A percentile compares a stretch with the other conserved stretches of the same genome.
Conservation (phyloP, 108 stramenopile genomes). For the Cyclotella kingstonii region DNA sequence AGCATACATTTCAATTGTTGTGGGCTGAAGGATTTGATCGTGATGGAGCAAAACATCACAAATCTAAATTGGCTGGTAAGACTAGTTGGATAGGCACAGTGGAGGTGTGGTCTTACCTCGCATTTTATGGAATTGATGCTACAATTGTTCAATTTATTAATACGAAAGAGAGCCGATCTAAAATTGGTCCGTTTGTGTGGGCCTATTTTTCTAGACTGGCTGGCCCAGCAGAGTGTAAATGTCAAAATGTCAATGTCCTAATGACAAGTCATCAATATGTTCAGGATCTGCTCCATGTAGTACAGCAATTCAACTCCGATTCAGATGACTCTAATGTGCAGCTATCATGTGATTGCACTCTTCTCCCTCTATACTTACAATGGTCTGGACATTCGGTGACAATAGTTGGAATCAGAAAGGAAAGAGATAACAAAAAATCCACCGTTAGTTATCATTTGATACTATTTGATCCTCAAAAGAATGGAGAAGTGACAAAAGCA, state of each 20-base stretch:
- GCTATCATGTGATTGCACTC: slow-evolving; percentile 29
- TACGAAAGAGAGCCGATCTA: slow-evolving; percentile 43
- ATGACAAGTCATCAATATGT: slow-evolving; percentile 23
- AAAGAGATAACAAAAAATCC: not conserved
- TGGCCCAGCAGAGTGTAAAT: slow-evolving; percentile 16
- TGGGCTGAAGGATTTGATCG: slow-evolving; percentile 75
- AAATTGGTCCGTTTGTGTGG: slow-evolving; percentile 52
- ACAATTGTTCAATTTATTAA: slow-evolving; percentile 77
- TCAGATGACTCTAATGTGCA: not conserved
- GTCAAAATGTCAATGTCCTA: not conserved
- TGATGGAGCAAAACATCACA: slow-evolving; percentile 62
- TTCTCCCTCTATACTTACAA: slow-evolving; percentile 73
- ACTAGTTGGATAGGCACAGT: slow-evolving; percentile 66
- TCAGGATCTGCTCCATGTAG: slow-evolving; percentile 14
- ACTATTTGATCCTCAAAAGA: slow-evolving; percentile 63
- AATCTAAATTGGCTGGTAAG: slow-evolving; percentile 47
- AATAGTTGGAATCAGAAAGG: slow-evolving; percentile 56
- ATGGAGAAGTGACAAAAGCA: slow-evolving; percentile 17
- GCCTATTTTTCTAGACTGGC: slow-evolving; percentile 52
- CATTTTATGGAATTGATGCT: slow-evolving; percentile 63
- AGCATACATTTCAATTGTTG: slow-evolving; percentile 52
- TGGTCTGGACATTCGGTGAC: slow-evolving; percentile 89
- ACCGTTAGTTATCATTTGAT: slow-evolving; percentile 36
- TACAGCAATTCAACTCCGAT: not conserved
- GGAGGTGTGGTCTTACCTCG: slow-evolving; percentile 63